Percentiles rank a stretch among this genome's conserved stretches.
Conservation (phyloP, 2,329 filamentous ascomycete genomes). For the Coleophoma crateriformis region DNA sequence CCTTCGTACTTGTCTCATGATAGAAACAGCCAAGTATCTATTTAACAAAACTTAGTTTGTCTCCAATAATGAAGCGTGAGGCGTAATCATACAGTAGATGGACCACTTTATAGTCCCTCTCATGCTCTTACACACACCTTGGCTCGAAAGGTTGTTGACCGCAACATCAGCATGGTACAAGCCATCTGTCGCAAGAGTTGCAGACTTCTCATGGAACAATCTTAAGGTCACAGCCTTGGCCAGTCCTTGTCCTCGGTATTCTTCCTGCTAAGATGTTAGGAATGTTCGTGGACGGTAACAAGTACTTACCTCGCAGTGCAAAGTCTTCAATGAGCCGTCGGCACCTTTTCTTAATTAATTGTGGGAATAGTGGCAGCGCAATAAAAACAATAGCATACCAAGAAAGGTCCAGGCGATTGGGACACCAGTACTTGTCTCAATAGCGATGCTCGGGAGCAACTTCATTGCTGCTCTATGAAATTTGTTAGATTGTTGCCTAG, state of each 20-base stretch:
- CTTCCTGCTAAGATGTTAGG: conserved; percentile 27
- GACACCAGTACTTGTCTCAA: conserved; percentile 35
- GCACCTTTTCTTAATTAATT: conserved; percentile 31
- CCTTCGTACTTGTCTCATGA: no score
- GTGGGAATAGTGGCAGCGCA: no score
- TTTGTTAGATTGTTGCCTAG: neutral
- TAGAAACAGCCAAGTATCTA: no score
- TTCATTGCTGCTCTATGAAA: conserved; percentile 34
- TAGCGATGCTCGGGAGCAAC: conserved; percentile 38
- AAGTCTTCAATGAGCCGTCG: conserved; percentile 54
- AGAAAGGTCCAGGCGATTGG: conserved; percentile 60
- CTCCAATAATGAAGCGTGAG: no score
- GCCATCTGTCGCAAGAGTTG: conserved; percentile 39
- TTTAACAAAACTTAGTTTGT: no score
- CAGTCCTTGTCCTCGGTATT: conserved; percentile 55
- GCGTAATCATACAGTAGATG: conserved; percentile 39
- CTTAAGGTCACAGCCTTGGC: conserved; percentile 56
- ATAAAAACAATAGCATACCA: conserved; percentile 1
- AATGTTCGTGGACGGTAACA: neutral
- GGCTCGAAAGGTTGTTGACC: conserved; percentile 52
- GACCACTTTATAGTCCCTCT: conserved; percentile 38
- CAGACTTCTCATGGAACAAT: conserved; percentile 46
- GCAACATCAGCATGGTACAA: conserved; percentile 61
- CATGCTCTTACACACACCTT: conserved; percentile 55
- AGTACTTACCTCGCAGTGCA: conserved; percentile 49